phyloP scores from a whole-genome alignment of 2,329 filamentous ascomycete species.

The Penicillium sp. region DNA sequence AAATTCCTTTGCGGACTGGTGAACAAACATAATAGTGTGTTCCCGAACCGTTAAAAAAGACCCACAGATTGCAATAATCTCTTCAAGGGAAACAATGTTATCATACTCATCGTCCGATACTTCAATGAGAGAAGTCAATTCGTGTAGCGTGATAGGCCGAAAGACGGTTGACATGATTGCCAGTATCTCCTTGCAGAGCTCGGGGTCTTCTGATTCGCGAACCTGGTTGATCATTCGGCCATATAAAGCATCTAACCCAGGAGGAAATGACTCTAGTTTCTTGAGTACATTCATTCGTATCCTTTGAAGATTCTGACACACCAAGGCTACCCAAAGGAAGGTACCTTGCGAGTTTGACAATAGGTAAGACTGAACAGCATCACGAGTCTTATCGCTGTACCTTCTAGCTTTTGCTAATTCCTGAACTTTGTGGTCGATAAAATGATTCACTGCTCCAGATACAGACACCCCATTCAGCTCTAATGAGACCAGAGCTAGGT shows the following conservation, averaged over 20 bases:
- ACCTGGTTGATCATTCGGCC: conserved; percentile 4
- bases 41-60: conserved; percentile 17
- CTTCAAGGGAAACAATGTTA: background rate
- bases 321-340: conserved; percentile 11
- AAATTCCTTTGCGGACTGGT: conserved; percentile 25
- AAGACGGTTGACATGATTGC: conserved; percentile 33
- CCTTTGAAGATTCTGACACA: conserved; percentile 8
- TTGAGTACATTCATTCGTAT: conserved; percentile 2
- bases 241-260: conserved; percentile 2
- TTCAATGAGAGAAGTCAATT: conserved; percentile 20
- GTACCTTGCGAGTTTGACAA: conserved; percentile 6
- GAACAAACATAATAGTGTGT: conserved; percentile 13
- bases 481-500: conserved; percentile 5
- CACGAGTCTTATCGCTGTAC: background rate
- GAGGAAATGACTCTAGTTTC: conserved; percentile 4
- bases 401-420: background rate
- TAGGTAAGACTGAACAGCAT: background rate
- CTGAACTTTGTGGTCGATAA: conserved; percentile 2
- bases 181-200: conserved; percentile 42
- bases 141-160: conserved; percentile 42
- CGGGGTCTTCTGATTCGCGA: conserved; percentile 3
- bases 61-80: conserved; percentile 12
- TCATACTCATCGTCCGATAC: too few relatives aligned
- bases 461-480: conserved; percentile 4
- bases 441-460: background rate